Evolutionary conservation across 768 basidiomycete genomes (phyloP).

Genomic region (Psilocybe tampanensis): DNA sequence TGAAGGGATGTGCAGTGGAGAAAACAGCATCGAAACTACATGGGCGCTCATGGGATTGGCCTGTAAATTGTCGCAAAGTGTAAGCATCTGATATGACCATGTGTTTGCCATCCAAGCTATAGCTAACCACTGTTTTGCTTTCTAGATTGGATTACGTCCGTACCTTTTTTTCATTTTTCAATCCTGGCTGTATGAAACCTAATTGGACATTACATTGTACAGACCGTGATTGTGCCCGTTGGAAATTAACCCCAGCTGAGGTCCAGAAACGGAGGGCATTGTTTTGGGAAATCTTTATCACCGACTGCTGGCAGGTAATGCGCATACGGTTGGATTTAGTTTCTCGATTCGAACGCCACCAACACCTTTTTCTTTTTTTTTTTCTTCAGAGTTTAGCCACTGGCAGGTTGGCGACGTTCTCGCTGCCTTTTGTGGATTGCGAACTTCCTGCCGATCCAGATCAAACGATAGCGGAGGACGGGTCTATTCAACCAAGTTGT

Average conservation of each 20-base stretch:
- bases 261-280: slow-evolving; percentile 72
- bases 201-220: background rate
- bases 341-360: background rate
- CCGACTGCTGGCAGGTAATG: slow-evolving; percentile 81
- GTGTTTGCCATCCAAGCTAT: slow-evolving; percentile 7
- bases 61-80: slow-evolving; percentile 69
- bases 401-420: slow-evolving; percentile 68
- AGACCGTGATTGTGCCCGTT: slow-evolving; percentile 77
- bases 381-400: slow-evolving; percentile 64
- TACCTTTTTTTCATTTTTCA: slow-evolving; percentile 15
- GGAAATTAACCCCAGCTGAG: slow-evolving; percentile 60
- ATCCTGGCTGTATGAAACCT: background rate
- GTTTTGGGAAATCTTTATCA: slow-evolving; percentile 77
- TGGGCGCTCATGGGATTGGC: slow-evolving; percentile 70
- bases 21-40: slow-evolving; percentile 70
- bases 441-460: slow-evolving; percentile 66
- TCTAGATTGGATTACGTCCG: slow-evolving; percentile 70
- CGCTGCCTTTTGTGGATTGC: slow-evolving; percentile 73
- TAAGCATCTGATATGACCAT: slow-evolving; percentile 35
- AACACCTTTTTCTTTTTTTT: background rate
- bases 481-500: slow-evolving; percentile 61
- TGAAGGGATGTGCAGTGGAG: slow-evolving; percentile 65
- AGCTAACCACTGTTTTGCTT: slow-evolving; percentile 6
- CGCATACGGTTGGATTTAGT: slow-evolving; percentile 13
- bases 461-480: slow-evolving; percentile 59